Evolutionary conservation across 192 early-diverging fungal genomes (phyloP), one percentile per base, ranked within the genome.

Genomic region (Dissophora ornata): DNA sequence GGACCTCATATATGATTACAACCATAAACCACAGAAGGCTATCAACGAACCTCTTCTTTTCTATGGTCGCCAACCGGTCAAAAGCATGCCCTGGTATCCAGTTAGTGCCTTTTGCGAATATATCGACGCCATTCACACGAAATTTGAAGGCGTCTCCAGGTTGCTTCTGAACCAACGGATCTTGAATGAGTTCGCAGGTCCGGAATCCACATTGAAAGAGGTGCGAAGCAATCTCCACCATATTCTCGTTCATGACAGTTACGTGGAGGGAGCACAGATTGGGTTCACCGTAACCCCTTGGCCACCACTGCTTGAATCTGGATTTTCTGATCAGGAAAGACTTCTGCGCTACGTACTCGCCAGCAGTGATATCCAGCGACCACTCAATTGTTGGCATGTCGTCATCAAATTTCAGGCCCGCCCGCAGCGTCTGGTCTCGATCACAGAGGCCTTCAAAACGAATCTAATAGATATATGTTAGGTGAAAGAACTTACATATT

Each of bases 61-160:
- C 56, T 41, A 44, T 47, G 1, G 67, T 62, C 62, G 71, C 48
- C 15, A 55, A 46, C 1, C 34, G 46, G 48, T 84, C 62, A 63
- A 90, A 84, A 33, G 69, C 71, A 62, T 89, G 83, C 2, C 85
- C 84, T 2, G 88, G 88, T 40, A 89, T 88, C 87, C 87, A 89
- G 54, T 89, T 89, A 13, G 71, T 54, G 2, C 87, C 87, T n/a
- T 67, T 79, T 12, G 62, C 62, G 49, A 83, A 86, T 2, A 89
- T 53, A 33, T 74, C 70, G 4, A 59, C 10, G 15, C 58, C 74
- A 78, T 89, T 89, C 41, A 89, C 60, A 0, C 52, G 46, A 57
- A 89, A 89, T 41, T 73, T 81, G 59, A 89, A 89, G 9, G 57
- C 40, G 19, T 61, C 67, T 15, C 84, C 84, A 12, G 41, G 44